Conservation (phyloP, 202 grass and related monocot genomes). For the Panicum virgatum region DNA sequence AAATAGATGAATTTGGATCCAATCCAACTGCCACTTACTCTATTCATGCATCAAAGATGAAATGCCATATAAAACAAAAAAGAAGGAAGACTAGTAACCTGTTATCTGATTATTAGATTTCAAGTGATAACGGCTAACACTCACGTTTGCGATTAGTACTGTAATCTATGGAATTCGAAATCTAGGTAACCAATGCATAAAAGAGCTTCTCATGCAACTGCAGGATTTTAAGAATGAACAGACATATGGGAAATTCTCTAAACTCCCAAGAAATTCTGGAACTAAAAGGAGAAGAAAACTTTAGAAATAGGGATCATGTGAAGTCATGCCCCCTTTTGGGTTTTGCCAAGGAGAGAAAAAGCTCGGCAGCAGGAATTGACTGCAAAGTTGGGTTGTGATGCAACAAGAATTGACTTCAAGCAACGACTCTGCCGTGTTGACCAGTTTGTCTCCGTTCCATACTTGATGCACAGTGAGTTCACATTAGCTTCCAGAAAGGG, state of each 20-base stretch:
- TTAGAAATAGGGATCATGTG: background rate
- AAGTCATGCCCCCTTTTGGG: slow-evolving; percentile 6
- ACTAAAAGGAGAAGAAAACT: background rate
- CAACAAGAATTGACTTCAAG: slow-evolving; percentile 32
- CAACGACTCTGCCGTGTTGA: slow-evolving; percentile 46
- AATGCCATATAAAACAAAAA: background rate
- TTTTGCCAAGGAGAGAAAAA: background rate
- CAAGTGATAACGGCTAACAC: background rate
- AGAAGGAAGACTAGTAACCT: background rate
- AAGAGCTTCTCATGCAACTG: background rate
- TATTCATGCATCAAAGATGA: background rate
- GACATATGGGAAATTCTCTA: background rate
- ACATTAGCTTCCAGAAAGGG: slow-evolving; percentile 30
- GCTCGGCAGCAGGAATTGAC: slow-evolving; percentile 6
- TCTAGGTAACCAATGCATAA: background rate
- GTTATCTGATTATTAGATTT: too few relatives aligned
- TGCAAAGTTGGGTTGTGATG: slow-evolving; percentile 19
- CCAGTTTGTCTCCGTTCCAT: slow-evolving; percentile 10
- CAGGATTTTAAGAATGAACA: background rate
- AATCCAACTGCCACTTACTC: background rate
- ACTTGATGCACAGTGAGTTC: slow-evolving; percentile 21
- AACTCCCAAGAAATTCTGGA: background rate
- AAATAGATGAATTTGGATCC: slow-evolving; percentile 20
- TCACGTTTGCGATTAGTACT: background rate
- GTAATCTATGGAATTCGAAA: background rate